These are phyloP conservation scores for Backusella tuberculispora DNA, from an alignment of 192 early-diverging fungal species.

Conservation along the genomic window DNA sequence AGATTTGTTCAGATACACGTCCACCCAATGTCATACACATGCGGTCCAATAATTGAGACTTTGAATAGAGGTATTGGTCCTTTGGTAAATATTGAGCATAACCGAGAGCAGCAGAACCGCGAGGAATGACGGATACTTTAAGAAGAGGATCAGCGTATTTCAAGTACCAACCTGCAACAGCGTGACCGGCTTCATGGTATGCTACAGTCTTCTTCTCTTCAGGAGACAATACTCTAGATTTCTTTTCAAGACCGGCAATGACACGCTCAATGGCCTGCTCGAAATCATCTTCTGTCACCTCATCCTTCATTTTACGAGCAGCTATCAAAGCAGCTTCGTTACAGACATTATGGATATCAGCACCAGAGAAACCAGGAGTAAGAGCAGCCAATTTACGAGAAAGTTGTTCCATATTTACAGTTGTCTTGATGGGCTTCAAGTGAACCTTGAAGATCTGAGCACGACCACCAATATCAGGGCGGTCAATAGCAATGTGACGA, in stretches of 20 bases:
- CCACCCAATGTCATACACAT: constrained; percentile 92
- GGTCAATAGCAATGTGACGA: constrained; percentile 96
- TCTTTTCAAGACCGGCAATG: constrained; percentile 98
- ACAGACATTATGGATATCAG: constrained; percentile 98
- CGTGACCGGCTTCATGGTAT: constrained; percentile 99
- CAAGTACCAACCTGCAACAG: constrained; percentile 98
- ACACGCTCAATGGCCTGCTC: constrained; percentile 98
- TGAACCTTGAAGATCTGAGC: constrained; percentile 97
- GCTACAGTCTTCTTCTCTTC: constrained; percentile 99
- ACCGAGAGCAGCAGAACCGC: constrained; percentile 92
- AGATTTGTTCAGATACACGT: constrained; percentile 88
- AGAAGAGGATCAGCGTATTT: constrained; percentile 94
- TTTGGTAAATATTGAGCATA: constrained; percentile 99
- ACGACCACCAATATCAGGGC: constrained; percentile 96
- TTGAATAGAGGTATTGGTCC: constrained; percentile 96
- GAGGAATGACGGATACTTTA: constrained; percentile 98
- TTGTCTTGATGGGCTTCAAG: constrained; percentile 88
- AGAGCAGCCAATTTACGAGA: constrained; percentile 89
- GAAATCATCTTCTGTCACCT: constrained; percentile 88
- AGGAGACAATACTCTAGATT: constrained; percentile 90
- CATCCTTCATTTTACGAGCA: constrained; percentile 79
- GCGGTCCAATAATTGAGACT: constrained; percentile 86
- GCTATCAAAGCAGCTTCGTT: constrained; percentile 99
- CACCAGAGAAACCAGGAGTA: constrained; percentile 98
- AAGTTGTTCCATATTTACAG: constrained; percentile 77